Base-by-base conservation (phyloP, 139 green algal genomes). In the Picochlorum sp. region DNA sequence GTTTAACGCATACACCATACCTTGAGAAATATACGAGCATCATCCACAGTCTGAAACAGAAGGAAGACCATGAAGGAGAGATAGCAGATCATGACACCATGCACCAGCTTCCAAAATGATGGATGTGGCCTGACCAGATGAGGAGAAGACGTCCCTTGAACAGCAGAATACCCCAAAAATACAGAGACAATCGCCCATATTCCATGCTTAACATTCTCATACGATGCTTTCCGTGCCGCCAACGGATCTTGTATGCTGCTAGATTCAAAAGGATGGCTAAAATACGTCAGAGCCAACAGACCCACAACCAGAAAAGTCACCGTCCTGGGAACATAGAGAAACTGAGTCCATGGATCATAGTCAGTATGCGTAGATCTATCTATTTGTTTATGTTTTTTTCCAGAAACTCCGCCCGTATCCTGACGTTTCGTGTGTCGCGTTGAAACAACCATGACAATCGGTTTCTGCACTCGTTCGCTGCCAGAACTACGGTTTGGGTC, bases 71-170 rank as follows among this genome's bases (percentile, higher is more conserved):
- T 72, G 23, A 84, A 77, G 9, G 96, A 41, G 2, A 95, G 66
- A 66, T 97, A 97, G 41, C 89, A 44, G 15, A 95, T 73, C 34
- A 81, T 74, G 9, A 87, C 44, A 26, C 87, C 89, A 69, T 95
- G 86, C 14, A 95, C 82, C 14, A 95, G 34, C 26, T 79, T 69
- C 90, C 90, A 97, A 5, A 96, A 66, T 7, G 78, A 80, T 1
- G 90, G 90, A 73, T 97, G 90, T 1, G 90, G 90, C 14, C 90
- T 78, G n/a, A 92, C 82, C 80, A 96, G 87, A 32, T 52, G n/a
- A 56, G 58, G 66, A 26, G 84, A 84, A 37, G 56, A 49, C 6
- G 87, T 87, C 18, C 85, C 85, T 50, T 94, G 82, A 9, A 89
- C 45, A 28, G 81, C 72, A 3, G 82, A 90, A 76, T 92, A 91